Evolutionary conservation across 495 filamentous ascomycete species (phyloP), one percentile per base, ranked within the genome.

Genomic region (Aspergillus ellipticus): DNA sequence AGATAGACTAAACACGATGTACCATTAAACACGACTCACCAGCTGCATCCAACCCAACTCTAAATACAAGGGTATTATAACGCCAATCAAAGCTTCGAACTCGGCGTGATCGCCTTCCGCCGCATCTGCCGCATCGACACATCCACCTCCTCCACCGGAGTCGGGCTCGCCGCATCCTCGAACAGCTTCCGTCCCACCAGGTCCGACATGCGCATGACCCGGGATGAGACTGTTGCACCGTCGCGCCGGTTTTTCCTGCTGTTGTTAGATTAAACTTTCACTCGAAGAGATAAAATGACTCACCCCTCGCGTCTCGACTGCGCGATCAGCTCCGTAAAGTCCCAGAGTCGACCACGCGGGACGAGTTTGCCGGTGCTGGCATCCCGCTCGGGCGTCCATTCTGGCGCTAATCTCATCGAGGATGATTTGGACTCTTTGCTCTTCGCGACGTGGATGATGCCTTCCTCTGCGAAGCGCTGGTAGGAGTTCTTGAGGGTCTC

Each of bases 401-500:
- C 87, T 3, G 82, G 77, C 0, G 89, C 82, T 20, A 98, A 77
- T 39, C 79, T 77, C 21, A 95, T 72, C 2, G 79, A 80, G 13
- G 77, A 72, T 42, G 76, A 53, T 50, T 85, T 85, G 0, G 69
- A 60, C 42, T 76, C 78, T 60, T 82, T 85, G 57, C 78, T 79
- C 64, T 85, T 88, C 15, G 83, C 74, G 33, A 91, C 77, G 6
- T 87, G 71, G 59, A 97, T 80, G 53, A 97, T 96, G 15, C 90
- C 91, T 60, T 96, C 92, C 64, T 96, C 91, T 56, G 90, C 84
- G 70, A 95, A 96, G 20, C 89, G 85, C 56, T 85, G 79, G 70
- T 90, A 96, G 2, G 90, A 86, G 67, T 97, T 98, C 59, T 92
- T 95, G 49, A 98, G 83, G 1, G 91, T 92, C 67, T 97, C 92